These are phyloP conservation scores for Aspergillus thermomutatus DNA, from an alignment of 2,329 filamentous ascomycete genomes.

Conservation along the genomic window DNA sequence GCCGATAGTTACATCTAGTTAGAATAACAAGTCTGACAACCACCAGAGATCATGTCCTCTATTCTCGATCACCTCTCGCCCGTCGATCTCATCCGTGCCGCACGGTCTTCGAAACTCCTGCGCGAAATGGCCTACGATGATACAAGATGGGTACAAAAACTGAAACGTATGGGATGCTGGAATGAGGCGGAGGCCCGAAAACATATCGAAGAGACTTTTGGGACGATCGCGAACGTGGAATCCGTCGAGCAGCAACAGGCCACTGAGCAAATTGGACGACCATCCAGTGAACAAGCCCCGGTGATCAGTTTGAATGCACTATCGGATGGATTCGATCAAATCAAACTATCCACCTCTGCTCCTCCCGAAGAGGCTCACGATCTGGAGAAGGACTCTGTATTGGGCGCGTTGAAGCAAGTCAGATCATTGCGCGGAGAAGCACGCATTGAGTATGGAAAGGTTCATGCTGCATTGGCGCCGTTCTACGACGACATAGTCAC, in stretches of 20 bases:
- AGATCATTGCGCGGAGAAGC: slow-evolving; percentile 81
- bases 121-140: slow-evolving; percentile 99
- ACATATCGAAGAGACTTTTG: slow-evolving; percentile 68
- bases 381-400: slow-evolving; percentile 60
- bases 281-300: slow-evolving; percentile 15
- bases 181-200: slow-evolving; percentile 81
- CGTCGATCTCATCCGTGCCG: slow-evolving; percentile 79
- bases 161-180: slow-evolving; percentile 89
- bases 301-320: slow-evolving; percentile 31
- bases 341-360: slow-evolving; percentile 53
- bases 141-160: slow-evolving; percentile 82
- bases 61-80: slow-evolving; percentile 89
- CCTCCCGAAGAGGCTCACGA: slow-evolving; percentile 24
- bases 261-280: slow-evolving; percentile 12
- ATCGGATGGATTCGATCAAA: slow-evolving; percentile 76
- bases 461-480: slow-evolving; percentile 83
- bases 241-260: slow-evolving; percentile 26
- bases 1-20: background rate
- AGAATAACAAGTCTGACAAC: slow-evolving; percentile 19
- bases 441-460: slow-evolving; percentile 82
- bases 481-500: slow-evolving; percentile 81
- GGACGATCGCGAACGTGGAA: slow-evolving; percentile 26
- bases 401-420: slow-evolving; percentile 67
- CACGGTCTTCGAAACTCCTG: slow-evolving; percentile 78
- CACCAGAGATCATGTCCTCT: slow-evolving; percentile 74